Conservation (phyloP, 352 stramenopile genomes). For the Phytophthora cryptogea region DNA sequence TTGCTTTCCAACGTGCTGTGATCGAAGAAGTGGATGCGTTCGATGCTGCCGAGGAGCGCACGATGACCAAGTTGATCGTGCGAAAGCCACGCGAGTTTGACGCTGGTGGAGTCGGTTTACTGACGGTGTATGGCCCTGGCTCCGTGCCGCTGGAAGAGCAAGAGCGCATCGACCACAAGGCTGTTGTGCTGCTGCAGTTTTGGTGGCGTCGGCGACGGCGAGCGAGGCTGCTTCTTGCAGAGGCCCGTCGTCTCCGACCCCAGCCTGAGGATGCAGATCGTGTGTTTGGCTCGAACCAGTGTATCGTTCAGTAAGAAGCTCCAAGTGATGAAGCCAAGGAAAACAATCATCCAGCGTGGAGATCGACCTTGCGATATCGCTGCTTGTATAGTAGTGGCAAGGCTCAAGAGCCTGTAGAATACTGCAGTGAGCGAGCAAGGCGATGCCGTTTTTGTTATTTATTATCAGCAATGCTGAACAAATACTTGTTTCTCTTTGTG, state of each 20-base stretch:
- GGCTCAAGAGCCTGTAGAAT: constrained; percentile 15
- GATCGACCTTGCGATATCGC: constrained; percentile 7
- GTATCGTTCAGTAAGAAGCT: constrained; percentile 33
- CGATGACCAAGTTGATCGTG: constrained; percentile 88
- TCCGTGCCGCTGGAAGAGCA: constrained; percentile 90
- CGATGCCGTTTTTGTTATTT: constrained; percentile 37
- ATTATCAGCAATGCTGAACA: constrained; percentile 22
- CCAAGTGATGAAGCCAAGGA: background rate
- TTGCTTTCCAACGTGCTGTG: constrained; percentile 84
- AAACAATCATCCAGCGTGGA: background rate
- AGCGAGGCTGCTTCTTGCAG: constrained; percentile 59
- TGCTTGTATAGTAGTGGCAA: constrained; percentile 35
- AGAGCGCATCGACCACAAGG: constrained; percentile 83
- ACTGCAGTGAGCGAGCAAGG: constrained; percentile 17
- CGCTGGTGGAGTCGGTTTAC: constrained; percentile 66
- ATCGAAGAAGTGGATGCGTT: constrained; percentile 90
- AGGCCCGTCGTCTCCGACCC: constrained; percentile 67
- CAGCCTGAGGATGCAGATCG: constrained; percentile 35
- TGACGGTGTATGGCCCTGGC: constrained; percentile 84
- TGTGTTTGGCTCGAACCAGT: constrained; percentile 30
- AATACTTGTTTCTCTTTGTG: too few relatives aligned
- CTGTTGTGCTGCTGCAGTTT: constrained; percentile 77
- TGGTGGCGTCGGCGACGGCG: constrained; percentile 83
- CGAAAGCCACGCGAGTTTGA: constrained; percentile 85
- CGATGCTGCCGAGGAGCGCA: constrained; percentile 84